These are phyloP conservation scores for Paecilomyces fulvus DNA, from an alignment of 2,329 filamentous ascomycete species.

Conservation along the genomic window DNA sequence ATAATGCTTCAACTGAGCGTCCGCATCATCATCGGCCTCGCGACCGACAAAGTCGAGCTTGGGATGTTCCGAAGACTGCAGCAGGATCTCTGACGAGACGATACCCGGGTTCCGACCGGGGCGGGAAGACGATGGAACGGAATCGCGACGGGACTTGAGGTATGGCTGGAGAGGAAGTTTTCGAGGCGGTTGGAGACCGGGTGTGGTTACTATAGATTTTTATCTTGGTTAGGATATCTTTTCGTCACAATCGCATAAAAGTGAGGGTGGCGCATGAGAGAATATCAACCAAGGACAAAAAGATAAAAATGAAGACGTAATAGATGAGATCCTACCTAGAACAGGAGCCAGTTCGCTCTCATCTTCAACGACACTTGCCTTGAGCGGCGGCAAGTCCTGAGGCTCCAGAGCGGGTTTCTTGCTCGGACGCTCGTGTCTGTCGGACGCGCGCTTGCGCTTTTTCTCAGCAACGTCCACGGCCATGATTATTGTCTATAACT, in stretches of 20 bases:
- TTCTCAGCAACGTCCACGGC: constrained; percentile 32
- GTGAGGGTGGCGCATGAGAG: background rate
- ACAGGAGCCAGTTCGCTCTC: constrained; percentile 41
- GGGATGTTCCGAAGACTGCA: constrained; percentile 53
- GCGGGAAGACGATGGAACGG: constrained; percentile 17
- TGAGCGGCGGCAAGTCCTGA: constrained; percentile 30
- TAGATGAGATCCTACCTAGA: constrained; percentile 35
- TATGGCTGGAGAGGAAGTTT: constrained; percentile 29
- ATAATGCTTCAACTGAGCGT: constrained; percentile 51
- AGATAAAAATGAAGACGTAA: background rate
- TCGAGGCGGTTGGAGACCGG: constrained; percentile 23
- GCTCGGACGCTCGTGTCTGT: constrained; percentile 35
- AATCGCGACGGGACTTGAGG: constrained; percentile 43
- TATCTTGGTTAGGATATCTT: background rate
- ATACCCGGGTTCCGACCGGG: constrained; percentile 26
- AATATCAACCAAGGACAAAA: background rate
- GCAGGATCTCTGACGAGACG: constrained; percentile 42
- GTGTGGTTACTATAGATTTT: constrained; percentile 21
- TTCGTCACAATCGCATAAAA: background rate
- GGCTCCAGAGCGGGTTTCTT: constrained; percentile 40
- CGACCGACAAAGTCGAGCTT: constrained; percentile 52
- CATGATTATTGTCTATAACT: constrained; percentile 16
- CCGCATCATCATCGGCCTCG: constrained; percentile 41
- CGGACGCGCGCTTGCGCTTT: constrained; percentile 44
- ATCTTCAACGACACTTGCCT: constrained; percentile 40